Base-by-base conservation (phyloP, 805 yeast species). In the Zygosaccharomyces bisporus region DNA sequence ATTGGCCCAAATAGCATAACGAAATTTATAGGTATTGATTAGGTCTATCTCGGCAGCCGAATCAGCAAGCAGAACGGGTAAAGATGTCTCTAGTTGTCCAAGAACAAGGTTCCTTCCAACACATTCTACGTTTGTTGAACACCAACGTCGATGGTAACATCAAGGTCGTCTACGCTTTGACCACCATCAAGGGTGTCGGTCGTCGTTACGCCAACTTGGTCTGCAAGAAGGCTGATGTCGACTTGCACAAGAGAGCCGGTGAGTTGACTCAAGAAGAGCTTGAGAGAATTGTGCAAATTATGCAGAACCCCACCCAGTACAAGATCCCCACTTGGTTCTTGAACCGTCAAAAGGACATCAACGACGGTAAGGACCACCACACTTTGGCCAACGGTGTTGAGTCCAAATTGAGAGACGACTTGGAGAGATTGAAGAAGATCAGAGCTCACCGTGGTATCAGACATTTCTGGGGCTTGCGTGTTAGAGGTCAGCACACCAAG, bases 131-230 rank as follows among this genome's bases (percentile, higher is more conserved):
- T 91, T 87, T 93, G 81, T 88, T 93, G 79, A 93, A 95, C 89
- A 93, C 99, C 80, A 93, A 93, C 90, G 97, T 93, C 75, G 99
- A 93, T 78, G 99, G 99, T 86, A 90, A 95, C 89, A 91, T 91
- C 83, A 93, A 93, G 85, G 83, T 93, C 77, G 95, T 93, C 93
- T 95, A 90, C 87, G 99, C 99, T 75, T 81, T 93, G 80, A 90
- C 99, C 83, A 86, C 90, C 79, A 95, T 93, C 75, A 87, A 96
- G 81, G 99, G 99, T 90, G 98, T 93, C 70, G 99, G 99, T 81
- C 95, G 98, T 79, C 93, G 99, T 81, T 95, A 91, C 86, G 81
- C 99, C 77, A 93, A 95, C 90, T 81, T 93, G 80, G 96, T 93
- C 72, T 93, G 98, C 83, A 95, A 95, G 87, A 95, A 91, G 85